Evolutionary conservation across 805 yeast species (phyloP), one percentile per base, ranked within the genome.

Genomic region (Candida saitoana): DNA sequence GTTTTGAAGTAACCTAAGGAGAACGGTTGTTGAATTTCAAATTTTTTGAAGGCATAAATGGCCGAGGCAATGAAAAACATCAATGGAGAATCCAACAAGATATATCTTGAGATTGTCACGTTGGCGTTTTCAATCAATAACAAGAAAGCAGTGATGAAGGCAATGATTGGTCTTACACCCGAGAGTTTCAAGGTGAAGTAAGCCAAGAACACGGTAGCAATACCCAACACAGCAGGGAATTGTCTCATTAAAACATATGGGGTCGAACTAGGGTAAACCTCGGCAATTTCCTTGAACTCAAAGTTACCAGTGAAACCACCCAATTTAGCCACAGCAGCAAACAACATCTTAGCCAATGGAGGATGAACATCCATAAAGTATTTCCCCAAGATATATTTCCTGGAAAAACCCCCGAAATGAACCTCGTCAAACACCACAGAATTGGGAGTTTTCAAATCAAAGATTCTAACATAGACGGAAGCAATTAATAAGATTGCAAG

Each of bases 401-500:
- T 75, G 24, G 96, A 96, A 66, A 91, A 93, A n/a, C 95, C 95
- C 43, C 99, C 99, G 55, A 93, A 93, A 63, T 87, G 95, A 32
- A 86, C 93, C 62, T 91, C 99, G 62, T 89, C 96, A 50, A 87
- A 87, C 9, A 91, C 96, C 29, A 89, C 95, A 20, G 90, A 79
- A 53, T 80, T 65, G 31, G 99, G 99, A 47, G 66, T 57, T 19
- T 75, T 67, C 44, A 93, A 68, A 41, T 74, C 67, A 49, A 71
- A 67, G 40, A 84, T 69, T 51, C 99, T 79, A 38, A 87, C 75
- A 36, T 62, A 53, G 9, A 71, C 47, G 0, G 96, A 76, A 2
- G 72, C 50, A n/a, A 77, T 54, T 40, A 87, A 65, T 12, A 67
- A 56, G 2, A 52, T 59, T 5, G 77, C 47, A 27, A 65, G 34